Evolutionary conservation across 225 moss, liverwort and hornwort species (phyloP), one percentile per base, ranked within the genome.

Genomic region (Thuidium tamariscinum): DNA sequence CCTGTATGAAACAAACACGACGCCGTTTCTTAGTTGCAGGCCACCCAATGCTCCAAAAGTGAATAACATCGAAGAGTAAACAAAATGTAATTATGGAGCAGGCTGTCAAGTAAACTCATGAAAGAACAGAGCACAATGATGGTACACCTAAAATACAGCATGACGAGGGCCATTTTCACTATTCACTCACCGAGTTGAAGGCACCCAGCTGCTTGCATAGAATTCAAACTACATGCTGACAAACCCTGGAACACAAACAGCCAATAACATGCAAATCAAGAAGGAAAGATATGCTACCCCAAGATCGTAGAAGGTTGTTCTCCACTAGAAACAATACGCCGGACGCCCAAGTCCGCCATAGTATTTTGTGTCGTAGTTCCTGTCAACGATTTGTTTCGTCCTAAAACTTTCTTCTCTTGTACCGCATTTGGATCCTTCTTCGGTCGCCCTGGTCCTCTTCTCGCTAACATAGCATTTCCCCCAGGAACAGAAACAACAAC

Each of bases 391-490:
- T 66, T 87, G 44, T 87, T 82, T 75, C 20, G 76, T 56, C 57
- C 75, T 46, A 9, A 46, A 20, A 16, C 46, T 82, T 69, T 87
- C 77, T 77, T 87, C 51, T 77, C 83, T 69, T 60, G 59, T n/a
- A 87, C 65, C 77, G 67, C 82, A 82, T 65, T 90, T 19, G 83
- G 69, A 79, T 91, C 87, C 79, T 78, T 90, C 77, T 65, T 90
- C 41, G 93, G 91, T 54, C 93, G 91, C 79, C 93, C 93, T 86
- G 85, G 84, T 48, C 91, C 83, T 87, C 90, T 89, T 81, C 48
- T 93, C 44, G 30, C 83, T 23, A 83, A 16, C 23, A 77, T 57
- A 16, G 71, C 59, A 72, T 66, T 89, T 71, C 63, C 85, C 34
- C 78, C 83, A 52, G 85, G 61, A 81, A 87, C 57, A 75, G 83